Conservation (phyloP, 192 early-diverging fungal genomes). For the Coemansia sp. region DNA sequence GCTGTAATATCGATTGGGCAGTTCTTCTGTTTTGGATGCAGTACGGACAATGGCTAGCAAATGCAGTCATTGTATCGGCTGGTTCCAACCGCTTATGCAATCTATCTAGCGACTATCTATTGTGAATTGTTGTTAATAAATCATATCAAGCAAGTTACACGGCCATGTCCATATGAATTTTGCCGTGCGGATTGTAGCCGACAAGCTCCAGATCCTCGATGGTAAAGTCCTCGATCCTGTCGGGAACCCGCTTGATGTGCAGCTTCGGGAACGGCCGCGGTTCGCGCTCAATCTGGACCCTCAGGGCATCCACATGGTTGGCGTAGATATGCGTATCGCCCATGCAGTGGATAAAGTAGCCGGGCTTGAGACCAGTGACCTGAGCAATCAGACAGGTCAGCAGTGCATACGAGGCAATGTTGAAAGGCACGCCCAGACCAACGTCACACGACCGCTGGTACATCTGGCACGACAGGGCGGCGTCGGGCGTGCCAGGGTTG, state of each 20-base stretch:
- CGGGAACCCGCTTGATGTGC: slow-evolving; percentile 55
- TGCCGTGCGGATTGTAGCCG: slow-evolving; percentile 81
- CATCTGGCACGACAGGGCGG: slow-evolving; percentile 82
- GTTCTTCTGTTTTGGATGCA: too few species aligned
- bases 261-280: slow-evolving; percentile 84
- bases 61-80: too few species aligned
- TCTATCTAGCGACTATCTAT: too few species aligned
- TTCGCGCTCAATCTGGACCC: slow-evolving; percentile 69
- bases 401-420: slow-evolving; percentile 95
- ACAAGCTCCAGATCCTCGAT: slow-evolving; percentile 77
- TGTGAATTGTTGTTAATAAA: not conserved
- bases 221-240: slow-evolving; percentile 69
- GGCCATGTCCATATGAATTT: slow-evolving; percentile 95
- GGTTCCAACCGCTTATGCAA: too few species aligned
- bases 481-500: slow-evolving; percentile 53
- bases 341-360: slow-evolving; percentile 88
- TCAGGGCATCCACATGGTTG: slow-evolving; percentile 86
- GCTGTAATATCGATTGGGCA: too few species aligned
- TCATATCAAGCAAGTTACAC: slow-evolving; percentile 54
- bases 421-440: slow-evolving; percentile 97
- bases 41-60: too few species aligned
- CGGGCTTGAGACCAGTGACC: slow-evolving; percentile 76
- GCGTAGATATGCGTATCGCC: slow-evolving; percentile 95
- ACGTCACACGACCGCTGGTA: slow-evolving; percentile 97
- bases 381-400: slow-evolving; percentile 88